phyloP scores from a whole-genome alignment of 2,329 filamentous ascomycete species.

The Ascochyta fabae region DNA sequence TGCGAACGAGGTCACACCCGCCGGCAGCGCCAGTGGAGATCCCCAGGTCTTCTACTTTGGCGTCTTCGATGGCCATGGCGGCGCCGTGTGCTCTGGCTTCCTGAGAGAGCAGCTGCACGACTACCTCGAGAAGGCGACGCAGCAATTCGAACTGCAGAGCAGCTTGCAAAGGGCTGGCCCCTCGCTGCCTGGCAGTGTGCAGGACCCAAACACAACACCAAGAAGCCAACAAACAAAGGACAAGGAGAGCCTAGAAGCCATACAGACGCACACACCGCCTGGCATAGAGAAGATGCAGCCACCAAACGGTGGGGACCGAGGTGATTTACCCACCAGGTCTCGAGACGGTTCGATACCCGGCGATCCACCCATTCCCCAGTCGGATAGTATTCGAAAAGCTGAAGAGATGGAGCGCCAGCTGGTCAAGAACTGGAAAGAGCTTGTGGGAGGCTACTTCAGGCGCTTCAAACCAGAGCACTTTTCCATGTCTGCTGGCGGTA shows the following conservation, averaged over 20 bases:
- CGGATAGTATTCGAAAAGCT: conserved; percentile 64
- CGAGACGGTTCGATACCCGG: conserved; percentile 31
- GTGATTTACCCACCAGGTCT: conserved; percentile 33
- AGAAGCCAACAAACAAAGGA: conserved; percentile 37
- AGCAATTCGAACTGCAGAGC: conserved; percentile 77
- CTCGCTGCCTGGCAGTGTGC: conserved; percentile 36
- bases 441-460: conserved; percentile 92
- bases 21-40: conserved; percentile 81
- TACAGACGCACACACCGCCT: conserved; percentile 57
- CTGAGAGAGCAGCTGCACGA: conserved; percentile 82
- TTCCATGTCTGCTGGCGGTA: conserved; percentile 52
- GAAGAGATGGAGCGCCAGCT: conserved; percentile 73
- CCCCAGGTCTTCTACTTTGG: conserved; percentile 98
- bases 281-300: conserved; percentile 51
- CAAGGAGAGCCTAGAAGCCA: conserved; percentile 50
- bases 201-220: conserved; percentile 27
- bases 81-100: conserved; percentile 85
- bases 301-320: conserved; percentile 31
- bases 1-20: conserved; percentile 67
- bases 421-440: conserved; percentile 77
- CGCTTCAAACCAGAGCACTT: conserved; percentile 87
- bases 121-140: conserved; percentile 84
- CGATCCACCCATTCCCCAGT: conserved; percentile 43
- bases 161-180: conserved; percentile 60
- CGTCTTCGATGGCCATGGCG: conserved; percentile 95